Evolutionary conservation across 441 rosid species (phyloP).

Genomic region (Euphorbia schlechtendalii): DNA sequence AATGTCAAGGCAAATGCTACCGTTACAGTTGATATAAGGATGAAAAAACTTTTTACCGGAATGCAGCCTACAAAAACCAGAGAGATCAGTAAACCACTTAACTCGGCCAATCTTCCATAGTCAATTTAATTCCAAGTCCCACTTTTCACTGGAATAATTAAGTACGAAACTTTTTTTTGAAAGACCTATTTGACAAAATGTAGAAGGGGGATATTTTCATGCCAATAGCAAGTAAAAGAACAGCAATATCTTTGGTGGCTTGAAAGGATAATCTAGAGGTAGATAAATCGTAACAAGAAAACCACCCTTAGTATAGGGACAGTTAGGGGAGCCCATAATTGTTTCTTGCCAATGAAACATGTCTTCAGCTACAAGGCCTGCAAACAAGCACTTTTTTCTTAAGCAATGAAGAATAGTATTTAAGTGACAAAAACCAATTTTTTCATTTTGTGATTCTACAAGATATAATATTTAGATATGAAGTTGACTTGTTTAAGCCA

Average conservation of each 20-base stretch:
- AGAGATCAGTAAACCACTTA: neutral
- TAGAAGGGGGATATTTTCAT: neutral
- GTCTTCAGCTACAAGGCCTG: slow-evolving; percentile 8
- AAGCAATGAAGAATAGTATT: neutral
- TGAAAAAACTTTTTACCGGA: slow-evolving; percentile 75
- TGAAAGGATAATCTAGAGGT: slow-evolving; percentile 1
- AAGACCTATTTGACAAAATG: neutral
- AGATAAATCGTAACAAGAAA: slow-evolving; percentile 2
- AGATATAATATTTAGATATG: neutral
- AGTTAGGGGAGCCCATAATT: neutral
- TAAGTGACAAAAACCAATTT: neutral
- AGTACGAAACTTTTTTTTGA: neutral
- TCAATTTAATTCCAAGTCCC: too few species aligned
- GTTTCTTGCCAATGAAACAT: slow-evolving; percentile 6
- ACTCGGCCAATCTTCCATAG: too few species aligned
- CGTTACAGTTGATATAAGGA: slow-evolving; percentile 77
- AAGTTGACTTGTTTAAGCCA: neutral
- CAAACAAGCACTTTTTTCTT: neutral
- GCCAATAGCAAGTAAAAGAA: neutral
- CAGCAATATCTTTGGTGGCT: slow-evolving; percentile 1
- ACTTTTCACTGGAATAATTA: neutral
- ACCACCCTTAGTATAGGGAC: neutral
- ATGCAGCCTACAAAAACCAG: slow-evolving; percentile 46
- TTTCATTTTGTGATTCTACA: neutral
- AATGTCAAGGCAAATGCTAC: slow-evolving; percentile 85